These are phyloP conservation scores for Botrytis paeoniae DNA, from an alignment of 2,329 filamentous ascomycete species.

Conservation along the genomic window DNA sequence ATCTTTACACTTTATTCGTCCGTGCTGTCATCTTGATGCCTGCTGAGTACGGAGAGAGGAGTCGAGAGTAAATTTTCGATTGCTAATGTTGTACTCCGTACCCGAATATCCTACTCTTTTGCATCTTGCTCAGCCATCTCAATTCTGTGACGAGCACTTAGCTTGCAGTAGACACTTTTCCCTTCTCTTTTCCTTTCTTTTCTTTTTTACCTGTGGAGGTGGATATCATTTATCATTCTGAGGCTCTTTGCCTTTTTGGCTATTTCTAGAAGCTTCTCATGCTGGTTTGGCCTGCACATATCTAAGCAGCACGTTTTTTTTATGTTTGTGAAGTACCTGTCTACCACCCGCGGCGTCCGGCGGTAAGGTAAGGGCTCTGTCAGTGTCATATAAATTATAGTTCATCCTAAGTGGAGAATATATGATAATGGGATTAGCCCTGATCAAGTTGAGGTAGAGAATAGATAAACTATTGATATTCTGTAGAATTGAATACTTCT, in stretches of 20 bases:
- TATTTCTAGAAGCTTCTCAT: constrained; percentile 7
- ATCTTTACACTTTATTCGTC: constrained; percentile 12
- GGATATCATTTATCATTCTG: neutral
- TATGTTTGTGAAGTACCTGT: neutral
- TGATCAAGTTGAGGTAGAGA: neutral
- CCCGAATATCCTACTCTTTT: neutral
- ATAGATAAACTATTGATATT: neutral
- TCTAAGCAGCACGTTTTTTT: neutral
- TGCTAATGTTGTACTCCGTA: constrained; percentile 5
- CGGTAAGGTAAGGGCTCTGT: neutral
- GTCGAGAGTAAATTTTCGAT: neutral
- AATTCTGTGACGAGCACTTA: neutral
- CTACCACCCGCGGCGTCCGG: neutral
- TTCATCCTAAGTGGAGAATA: constrained; percentile 6
- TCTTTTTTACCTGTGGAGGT: neutral
- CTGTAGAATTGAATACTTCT: neutral
- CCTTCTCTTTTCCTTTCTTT: too few relatives aligned
- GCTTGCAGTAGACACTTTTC: neutral
- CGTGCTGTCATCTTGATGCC: constrained; percentile 2
- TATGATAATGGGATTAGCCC: neutral
- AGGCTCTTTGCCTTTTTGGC: neutral
- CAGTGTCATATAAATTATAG: neutral
- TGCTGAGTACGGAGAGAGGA: neutral
- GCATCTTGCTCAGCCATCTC: constrained; percentile 7
- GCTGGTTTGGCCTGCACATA: neutral